phyloP scores from a whole-genome alignment of 2,329 filamentous ascomycete genomes.

The Fusarium sp. region DNA sequence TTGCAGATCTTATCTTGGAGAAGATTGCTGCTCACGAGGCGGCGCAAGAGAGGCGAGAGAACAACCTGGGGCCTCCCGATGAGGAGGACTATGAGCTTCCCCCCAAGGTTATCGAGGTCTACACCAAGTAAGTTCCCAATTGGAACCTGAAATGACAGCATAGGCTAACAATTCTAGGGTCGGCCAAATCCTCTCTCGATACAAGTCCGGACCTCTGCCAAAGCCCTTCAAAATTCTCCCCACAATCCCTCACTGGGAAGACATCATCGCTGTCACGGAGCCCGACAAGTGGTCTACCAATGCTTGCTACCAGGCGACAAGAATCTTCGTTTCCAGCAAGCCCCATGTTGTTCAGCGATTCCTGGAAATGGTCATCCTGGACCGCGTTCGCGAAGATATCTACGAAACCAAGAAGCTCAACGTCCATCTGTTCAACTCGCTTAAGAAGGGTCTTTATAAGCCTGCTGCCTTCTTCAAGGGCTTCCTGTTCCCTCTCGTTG shows the following conservation, averaged over 20 bases:
- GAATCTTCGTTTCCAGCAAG: conserved; percentile 89
- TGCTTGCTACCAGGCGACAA: conserved; percentile 85
- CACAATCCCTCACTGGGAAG: conserved; percentile 89
- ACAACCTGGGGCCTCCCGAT: conserved; percentile 65
- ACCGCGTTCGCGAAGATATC: conserved; percentile 93
- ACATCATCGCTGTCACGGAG: conserved; percentile 83
- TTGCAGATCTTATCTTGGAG: conserved; percentile 91
- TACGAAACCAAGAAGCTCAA: conserved; percentile 94
- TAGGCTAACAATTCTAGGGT: conserved; percentile 62
- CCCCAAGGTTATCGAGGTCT: conserved; percentile 92
- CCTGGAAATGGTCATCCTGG: conserved; percentile 85
- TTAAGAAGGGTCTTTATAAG: conserved; percentile 94
- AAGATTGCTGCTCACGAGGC: conserved; percentile 95
- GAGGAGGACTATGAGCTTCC: conserved; percentile 89
- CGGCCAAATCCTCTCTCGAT: conserved; percentile 86
- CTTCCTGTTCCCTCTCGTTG: conserved; percentile 88
- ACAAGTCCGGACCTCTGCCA: conserved; percentile 94
- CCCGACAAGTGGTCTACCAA: conserved; percentile 81
- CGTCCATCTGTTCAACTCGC: conserved; percentile 89
- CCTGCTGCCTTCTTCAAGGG: conserved; percentile 97
- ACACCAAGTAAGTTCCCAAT: conserved; percentile 73
- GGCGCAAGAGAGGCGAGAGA: conserved; percentile 56
- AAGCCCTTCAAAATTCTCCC: conserved; percentile 98
- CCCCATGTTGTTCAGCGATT: conserved; percentile 84
- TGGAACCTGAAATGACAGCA: too few relatives aligned